Conservation (phyloP, 306 rosid genomes). For the Cyclanthera cordifolia region DNA sequence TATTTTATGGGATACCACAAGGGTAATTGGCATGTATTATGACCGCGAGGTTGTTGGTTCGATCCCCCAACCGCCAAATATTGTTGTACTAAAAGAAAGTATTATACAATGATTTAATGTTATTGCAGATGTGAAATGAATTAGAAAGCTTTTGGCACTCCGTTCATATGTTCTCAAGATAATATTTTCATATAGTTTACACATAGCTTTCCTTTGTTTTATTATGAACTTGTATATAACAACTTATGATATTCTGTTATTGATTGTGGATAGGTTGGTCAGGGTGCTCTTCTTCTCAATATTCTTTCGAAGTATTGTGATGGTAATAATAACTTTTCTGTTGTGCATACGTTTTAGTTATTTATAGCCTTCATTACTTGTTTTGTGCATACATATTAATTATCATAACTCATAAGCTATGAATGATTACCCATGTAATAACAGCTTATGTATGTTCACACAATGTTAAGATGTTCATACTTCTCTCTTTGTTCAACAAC, state of each 20-base stretch:
- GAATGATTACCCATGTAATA: background rate
- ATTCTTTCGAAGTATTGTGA: constrained; percentile 29
- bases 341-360: background rate
- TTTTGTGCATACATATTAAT: background rate
- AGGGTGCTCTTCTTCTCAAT: constrained; percentile 27
- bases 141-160: background rate
- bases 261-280: constrained; percentile 18
- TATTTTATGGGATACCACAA: no score
- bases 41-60: no score
- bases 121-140: background rate
- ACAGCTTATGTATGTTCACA: background rate
- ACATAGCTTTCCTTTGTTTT: background rate
- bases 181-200: background rate
- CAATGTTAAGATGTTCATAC: background rate
- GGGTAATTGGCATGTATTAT: no score
- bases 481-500: constrained; percentile 6
- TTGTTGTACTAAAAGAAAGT: no score
- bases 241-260: background rate
- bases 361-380: no score
- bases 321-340: constrained; percentile 16
- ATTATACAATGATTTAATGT: background rate
- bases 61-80: no score
- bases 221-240: background rate
- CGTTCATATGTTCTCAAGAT: background rate
- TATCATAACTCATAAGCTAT: background rate